Conservation (phyloP, 202 grass and related monocot species). For the Schoenoplectus tabernaemontani region DNA sequence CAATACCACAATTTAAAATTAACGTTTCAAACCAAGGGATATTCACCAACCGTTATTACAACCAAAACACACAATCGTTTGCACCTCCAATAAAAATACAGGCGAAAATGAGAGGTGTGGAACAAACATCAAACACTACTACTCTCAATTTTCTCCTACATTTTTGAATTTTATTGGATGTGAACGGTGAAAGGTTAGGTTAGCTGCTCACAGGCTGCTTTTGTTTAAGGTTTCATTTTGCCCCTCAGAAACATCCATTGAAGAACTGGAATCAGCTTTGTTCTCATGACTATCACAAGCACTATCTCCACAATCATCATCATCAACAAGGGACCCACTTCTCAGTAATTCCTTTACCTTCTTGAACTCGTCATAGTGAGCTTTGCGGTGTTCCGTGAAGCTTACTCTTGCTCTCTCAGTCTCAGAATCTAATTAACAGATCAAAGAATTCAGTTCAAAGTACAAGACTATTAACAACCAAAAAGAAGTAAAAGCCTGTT, state of each 20-base stretch:
- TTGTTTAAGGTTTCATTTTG: slow-evolving; percentile 6
- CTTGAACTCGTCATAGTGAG: slow-evolving; percentile 73
- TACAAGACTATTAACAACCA: not conserved
- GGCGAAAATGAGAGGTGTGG: not conserved
- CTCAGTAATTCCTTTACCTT: slow-evolving; percentile 82
- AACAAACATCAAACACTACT: not conserved
- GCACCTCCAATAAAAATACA: slow-evolving; percentile 8
- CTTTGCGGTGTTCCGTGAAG: slow-evolving; percentile 88
- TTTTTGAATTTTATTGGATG: not conserved
- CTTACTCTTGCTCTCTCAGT: slow-evolving; percentile 47
- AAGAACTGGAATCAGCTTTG: slow-evolving; percentile 17
- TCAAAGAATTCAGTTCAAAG: slow-evolving; percentile 3
- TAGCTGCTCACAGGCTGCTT: not conserved
- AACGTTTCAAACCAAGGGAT: not conserved
- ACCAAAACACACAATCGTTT: not conserved
- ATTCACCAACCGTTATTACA: not conserved
- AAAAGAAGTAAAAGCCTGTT: not conserved
- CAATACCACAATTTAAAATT: not conserved
- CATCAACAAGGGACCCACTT: slow-evolving; percentile 47
- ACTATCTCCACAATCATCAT: slow-evolving; percentile 36
- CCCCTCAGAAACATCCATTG: slow-evolving; percentile 9
- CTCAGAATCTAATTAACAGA: slow-evolving; percentile 49
- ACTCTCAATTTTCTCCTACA: slow-evolving; percentile 10
- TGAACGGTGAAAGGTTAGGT: not conserved
- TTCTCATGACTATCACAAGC: slow-evolving; percentile 12